Conservation (phyloP, 306 rosid genomes). For the Begonia loranthoides region DNA sequence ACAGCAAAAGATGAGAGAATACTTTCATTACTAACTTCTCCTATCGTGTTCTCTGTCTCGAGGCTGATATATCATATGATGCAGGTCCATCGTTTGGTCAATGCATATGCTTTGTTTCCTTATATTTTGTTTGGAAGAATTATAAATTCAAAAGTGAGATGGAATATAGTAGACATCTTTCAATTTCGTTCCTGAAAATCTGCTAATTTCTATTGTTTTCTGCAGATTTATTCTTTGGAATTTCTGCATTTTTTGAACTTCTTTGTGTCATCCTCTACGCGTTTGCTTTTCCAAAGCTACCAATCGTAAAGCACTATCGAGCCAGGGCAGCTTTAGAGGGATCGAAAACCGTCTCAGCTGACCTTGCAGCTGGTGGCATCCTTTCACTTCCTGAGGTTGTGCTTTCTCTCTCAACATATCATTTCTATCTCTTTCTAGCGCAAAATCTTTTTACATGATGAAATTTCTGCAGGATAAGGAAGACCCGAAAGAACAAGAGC, state of each 20-base stretch:
- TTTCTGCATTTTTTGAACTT: conserved; percentile 57
- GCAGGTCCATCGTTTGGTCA: no score
- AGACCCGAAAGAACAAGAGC: conserved; percentile 17
- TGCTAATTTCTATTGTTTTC: conserved; percentile 4
- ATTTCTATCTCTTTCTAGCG: background rate
- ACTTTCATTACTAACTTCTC: no score
- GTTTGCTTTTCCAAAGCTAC: conserved; percentile 49
- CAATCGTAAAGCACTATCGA: conserved; percentile 71
- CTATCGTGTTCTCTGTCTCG: no score
- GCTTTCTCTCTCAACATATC: background rate
- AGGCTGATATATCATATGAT: no score
- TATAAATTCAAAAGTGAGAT: background rate
- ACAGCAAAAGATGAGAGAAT: no score
- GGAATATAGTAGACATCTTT: background rate
- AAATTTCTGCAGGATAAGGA: conserved; percentile 29
- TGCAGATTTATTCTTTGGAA: conserved; percentile 71
- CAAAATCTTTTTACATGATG: conserved; percentile 2
- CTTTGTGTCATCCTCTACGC: conserved; percentile 63
- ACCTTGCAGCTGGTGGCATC: conserved; percentile 79
- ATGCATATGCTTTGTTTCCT: no score
- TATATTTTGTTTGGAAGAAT: no score
- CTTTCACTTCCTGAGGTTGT: conserved; percentile 21
- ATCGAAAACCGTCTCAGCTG: conserved; percentile 72
- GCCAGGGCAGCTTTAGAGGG: conserved; percentile 82
- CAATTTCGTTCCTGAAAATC: background rate